These are phyloP conservation scores for Blechomonas ayalai DNA, from an alignment of 208 protist genomes.

Conservation along the genomic window DNA sequence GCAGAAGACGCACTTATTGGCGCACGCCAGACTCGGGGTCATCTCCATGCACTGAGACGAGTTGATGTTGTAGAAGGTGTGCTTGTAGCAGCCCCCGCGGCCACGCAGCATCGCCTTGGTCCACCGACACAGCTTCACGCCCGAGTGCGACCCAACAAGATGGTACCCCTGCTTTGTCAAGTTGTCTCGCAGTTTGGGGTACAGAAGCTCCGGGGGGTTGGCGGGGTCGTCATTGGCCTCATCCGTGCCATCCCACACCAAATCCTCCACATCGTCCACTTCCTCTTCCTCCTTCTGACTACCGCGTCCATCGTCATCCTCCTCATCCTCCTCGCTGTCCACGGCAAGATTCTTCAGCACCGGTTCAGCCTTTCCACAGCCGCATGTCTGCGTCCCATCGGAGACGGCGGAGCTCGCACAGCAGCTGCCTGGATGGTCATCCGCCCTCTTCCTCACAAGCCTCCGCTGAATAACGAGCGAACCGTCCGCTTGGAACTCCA, in stretches of 20 bases:
- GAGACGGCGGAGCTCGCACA: neutral
- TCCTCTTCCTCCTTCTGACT: slow-evolving; percentile 12
- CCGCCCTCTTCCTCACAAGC: slow-evolving; percentile 12
- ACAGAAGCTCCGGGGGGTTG: slow-evolving; percentile 77
- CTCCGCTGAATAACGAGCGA: slow-evolving; percentile 7
- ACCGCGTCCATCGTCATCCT: slow-evolving; percentile 15
- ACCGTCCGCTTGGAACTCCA: slow-evolving; percentile 35
- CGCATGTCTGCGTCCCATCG: neutral
- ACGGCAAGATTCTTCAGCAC: neutral
- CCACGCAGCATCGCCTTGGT: slow-evolving; percentile 96
- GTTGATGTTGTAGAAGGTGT: slow-evolving; percentile 97
- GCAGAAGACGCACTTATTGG: slow-evolving; percentile 97
- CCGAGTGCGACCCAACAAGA: slow-evolving; percentile 92
- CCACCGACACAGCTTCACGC: slow-evolving; percentile 97
- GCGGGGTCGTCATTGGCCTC: slow-evolving; percentile 19
- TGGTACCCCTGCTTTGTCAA: slow-evolving; percentile 95
- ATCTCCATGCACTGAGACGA: slow-evolving; percentile 96
- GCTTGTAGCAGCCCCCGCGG: slow-evolving; percentile 96
- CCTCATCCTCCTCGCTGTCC: slow-evolving; percentile 13
- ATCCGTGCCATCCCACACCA: slow-evolving; percentile 42
- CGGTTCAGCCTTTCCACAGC: neutral
- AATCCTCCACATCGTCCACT: slow-evolving; percentile 64
- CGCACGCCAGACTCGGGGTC: slow-evolving; percentile 94
- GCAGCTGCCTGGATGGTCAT: neutral
- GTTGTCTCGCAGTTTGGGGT: slow-evolving; percentile 72